These are phyloP conservation scores for Coemansia sp. DNA, from an alignment of 192 early-diverging fungal species.

Conservation along the genomic window DNA sequence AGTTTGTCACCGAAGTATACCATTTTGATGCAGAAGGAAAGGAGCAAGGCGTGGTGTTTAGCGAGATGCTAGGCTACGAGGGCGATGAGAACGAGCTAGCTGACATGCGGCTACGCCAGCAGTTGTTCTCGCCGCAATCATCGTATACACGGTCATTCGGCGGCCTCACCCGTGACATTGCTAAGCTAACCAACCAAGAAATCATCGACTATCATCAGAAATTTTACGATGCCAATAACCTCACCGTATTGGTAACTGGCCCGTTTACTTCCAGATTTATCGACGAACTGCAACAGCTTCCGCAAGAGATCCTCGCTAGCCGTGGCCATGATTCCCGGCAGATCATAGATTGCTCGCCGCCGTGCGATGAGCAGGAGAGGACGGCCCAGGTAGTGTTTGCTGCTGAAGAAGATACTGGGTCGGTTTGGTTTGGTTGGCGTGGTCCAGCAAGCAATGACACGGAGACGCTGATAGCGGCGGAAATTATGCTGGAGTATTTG, in stretches of 20 bases:
- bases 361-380: not conserved
- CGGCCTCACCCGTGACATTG: conserved; percentile 70
- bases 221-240: conserved; percentile 70
- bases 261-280: conserved; percentile 49
- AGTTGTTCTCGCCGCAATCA: conserved; percentile 49
- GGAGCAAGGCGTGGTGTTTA: conserved; percentile 77
- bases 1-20: conserved; percentile 80
- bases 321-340: conserved; percentile 23
- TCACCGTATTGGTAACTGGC: conserved; percentile 68
- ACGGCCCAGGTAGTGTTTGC: conserved; percentile 48
- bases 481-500: conserved; percentile 72
- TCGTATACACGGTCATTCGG: conserved; percentile 76
- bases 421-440: conserved; percentile 67
- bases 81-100: conserved; percentile 67
- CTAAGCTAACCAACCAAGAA: conserved; percentile 67
- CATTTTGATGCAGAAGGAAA: conserved; percentile 68
- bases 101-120: conserved; percentile 5
- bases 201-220: conserved; percentile 72
- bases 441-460: conserved; percentile 68
- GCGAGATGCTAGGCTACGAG: conserved; percentile 73
- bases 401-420: conserved; percentile 62
- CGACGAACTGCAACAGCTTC: conserved; percentile 28
- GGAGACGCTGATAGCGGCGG: conserved; percentile 59
- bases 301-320: conserved; percentile 24
- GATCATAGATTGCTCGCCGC: conserved; percentile 26